A percentile compares a stretch with the other conserved stretches of the same genome.
These are phyloP conservation scores for Cercophora samala DNA, from an alignment of 495 filamentous ascomycete species.

Conservation along the genomic window DNA sequence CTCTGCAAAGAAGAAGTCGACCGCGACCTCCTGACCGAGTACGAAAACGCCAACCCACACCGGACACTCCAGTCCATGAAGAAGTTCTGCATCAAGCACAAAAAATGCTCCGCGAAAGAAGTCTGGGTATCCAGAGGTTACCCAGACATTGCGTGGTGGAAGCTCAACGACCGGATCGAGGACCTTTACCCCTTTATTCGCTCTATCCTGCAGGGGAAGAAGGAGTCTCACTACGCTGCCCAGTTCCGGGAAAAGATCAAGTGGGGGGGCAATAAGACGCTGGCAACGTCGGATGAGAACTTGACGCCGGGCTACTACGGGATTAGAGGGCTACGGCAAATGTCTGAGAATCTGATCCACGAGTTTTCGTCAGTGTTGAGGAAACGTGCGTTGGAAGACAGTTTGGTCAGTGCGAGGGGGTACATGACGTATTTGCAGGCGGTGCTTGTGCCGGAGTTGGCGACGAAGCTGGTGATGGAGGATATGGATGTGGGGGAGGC, in stretches of 20 bases:
- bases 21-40: conserved; percentile 44
- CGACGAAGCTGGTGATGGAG: conserved; percentile 72
- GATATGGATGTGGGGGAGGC: conserved; percentile 72
- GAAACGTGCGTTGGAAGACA: conserved; percentile 61
- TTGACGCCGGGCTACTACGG: conserved; percentile 81
- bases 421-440: conserved; percentile 74
- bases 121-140: conserved; percentile 66
- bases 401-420: conserved; percentile 65
- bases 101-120: conserved; percentile 51
- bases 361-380: conserved; percentile 61
- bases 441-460: conserved; percentile 84
- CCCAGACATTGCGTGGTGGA: conserved; percentile 74
- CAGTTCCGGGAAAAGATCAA: conserved; percentile 57
- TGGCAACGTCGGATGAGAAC: conserved; percentile 53
- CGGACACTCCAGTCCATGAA: conserved; percentile 61
- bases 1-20: conserved; percentile 65
- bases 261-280: conserved; percentile 58
- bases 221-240: conserved; percentile 59
- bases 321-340: conserved; percentile 63
- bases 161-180: conserved; percentile 60
- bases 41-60: conserved; percentile 42
- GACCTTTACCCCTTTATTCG: conserved; percentile 54
- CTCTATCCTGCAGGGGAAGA: conserved; percentile 55
- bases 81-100: conserved; percentile 72
- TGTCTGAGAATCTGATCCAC: conserved; percentile 61